Evolutionary conservation across 2,329 filamentous ascomycete genomes (phyloP).

Genomic region (Botrytis deweyae): DNA sequence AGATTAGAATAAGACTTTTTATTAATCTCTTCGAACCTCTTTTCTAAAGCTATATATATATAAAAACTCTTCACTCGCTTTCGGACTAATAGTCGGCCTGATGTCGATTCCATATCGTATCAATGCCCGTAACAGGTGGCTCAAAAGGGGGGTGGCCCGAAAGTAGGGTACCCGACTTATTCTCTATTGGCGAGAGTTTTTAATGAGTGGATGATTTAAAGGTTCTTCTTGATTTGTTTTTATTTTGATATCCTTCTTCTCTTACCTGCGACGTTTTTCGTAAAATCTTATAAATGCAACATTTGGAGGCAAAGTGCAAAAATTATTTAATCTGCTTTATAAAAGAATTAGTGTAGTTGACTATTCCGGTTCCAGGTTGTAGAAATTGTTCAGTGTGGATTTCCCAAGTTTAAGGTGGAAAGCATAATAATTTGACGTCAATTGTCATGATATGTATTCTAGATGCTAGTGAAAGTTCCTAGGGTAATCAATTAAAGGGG

Average conservation of each 20-base stretch:
- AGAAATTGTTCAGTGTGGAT: too few relatives aligned
- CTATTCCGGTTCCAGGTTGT: background rate
- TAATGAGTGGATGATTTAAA: background rate
- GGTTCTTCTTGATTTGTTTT: background rate
- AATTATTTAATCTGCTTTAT: background rate
- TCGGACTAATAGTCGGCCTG: too few relatives aligned
- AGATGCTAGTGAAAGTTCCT: background rate
- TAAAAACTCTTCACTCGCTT: too few relatives aligned
- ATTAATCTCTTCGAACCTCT: too few relatives aligned
- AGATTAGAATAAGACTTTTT: too few relatives aligned
- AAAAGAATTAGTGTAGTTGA: fast-evolving
- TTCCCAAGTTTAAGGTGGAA: background rate
- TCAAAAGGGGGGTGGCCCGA: too few relatives aligned
- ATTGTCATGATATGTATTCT: background rate
- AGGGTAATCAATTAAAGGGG: background rate
- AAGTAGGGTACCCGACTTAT: too few relatives aligned
- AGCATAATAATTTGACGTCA: background rate
- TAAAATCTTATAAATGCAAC: background rate
- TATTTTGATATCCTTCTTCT: background rate
- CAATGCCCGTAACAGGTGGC: too few relatives aligned
- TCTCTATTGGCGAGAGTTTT: background rate
- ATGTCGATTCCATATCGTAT: too few relatives aligned
- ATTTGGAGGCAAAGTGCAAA: background rate
- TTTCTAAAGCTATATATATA: too few relatives aligned
- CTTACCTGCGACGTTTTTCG: background rate